Conservation (phyloP, 78 protist species). For the Cyanophora paradoxa region DNA sequence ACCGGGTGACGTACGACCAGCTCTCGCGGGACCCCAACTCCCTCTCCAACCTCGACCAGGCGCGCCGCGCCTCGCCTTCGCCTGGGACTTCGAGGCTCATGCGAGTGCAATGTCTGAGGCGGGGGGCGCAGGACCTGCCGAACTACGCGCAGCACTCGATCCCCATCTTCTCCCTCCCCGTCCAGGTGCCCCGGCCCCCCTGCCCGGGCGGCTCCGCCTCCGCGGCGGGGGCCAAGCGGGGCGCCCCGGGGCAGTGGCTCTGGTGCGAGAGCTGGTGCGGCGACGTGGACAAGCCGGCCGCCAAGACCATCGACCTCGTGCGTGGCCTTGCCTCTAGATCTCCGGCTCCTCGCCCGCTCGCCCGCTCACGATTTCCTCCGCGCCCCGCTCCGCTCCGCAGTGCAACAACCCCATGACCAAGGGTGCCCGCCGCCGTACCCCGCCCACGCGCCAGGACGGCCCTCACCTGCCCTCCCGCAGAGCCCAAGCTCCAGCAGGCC, state of each 20-base stretch:
- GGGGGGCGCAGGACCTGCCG: constrained; percentile 95
- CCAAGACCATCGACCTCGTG: constrained; percentile 96
- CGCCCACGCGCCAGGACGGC: background rate
- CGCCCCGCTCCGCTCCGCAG: too few species aligned
- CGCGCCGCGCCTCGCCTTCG: background rate
- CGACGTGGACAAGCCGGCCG: constrained; percentile 53
- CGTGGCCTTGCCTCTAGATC: constrained; percentile 1
- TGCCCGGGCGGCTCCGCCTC: background rate
- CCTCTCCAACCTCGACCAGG: constrained; percentile 68
- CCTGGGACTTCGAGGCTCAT: background rate
- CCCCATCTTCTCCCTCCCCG: constrained; percentile 86
- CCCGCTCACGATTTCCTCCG: background rate
- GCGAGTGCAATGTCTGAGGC: too few species aligned
- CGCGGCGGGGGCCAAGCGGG: background rate
- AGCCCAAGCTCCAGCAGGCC: constrained; percentile 88
- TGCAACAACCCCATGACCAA: constrained; percentile 98
- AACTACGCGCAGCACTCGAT: constrained; percentile 87
- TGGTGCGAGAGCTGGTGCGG: constrained; percentile 98
- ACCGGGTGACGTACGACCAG: constrained; percentile 73
- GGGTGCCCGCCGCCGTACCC: constrained; percentile 16
- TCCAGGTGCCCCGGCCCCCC: background rate
- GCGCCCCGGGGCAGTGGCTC: constrained; percentile 82
- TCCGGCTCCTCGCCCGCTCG: background rate
- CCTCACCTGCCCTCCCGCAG: background rate
- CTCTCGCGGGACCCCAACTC: constrained; percentile 68